Percentiles rank a stretch among this genome's conserved stretches.
Conservation (phyloP, 306 rosid species). For the Vachellia pachyceras region DNA sequence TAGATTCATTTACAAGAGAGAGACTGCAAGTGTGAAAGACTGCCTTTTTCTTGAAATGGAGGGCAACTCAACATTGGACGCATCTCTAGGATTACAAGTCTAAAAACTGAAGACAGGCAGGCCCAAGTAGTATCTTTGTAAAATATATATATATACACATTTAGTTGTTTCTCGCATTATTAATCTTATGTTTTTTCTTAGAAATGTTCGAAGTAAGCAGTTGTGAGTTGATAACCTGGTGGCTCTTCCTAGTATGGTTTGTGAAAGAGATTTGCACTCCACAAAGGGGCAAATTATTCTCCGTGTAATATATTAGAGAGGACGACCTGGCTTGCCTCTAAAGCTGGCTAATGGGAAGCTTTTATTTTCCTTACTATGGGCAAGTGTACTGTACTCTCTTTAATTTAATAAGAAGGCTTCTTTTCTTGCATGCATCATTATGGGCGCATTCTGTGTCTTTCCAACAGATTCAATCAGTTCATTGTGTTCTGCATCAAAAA, state of each 20-base stretch:
- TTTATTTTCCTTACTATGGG: background rate
- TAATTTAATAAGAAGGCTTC: background rate
- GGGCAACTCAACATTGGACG: conserved; percentile 45
- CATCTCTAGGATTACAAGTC: conserved; percentile 56
- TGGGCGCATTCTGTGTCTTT: background rate
- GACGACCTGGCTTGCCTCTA: background rate
- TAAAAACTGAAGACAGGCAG: conserved; percentile 26
- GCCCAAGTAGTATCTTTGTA: conserved; percentile 26
- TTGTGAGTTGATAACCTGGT: no score
- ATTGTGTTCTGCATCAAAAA: background rate
- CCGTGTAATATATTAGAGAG: no score
- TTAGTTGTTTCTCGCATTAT: no score
- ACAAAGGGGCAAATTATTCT: no score
- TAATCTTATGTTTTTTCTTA: no score
- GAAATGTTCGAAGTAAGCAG: no score
- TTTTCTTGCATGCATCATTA: background rate
- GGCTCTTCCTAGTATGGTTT: no score
- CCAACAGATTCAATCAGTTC: background rate
- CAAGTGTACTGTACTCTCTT: background rate
- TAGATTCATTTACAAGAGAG: conserved; percentile 55
- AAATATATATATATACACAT: conserved; percentile 2
- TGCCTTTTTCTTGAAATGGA: conserved; percentile 49
- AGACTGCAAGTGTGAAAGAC: conserved; percentile 44
- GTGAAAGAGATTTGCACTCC: no score
- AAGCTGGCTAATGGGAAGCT: background rate